Base-by-base conservation (phyloP, 306 rosid species). In the barrel medic (Medicago truncatula) region DNA sequence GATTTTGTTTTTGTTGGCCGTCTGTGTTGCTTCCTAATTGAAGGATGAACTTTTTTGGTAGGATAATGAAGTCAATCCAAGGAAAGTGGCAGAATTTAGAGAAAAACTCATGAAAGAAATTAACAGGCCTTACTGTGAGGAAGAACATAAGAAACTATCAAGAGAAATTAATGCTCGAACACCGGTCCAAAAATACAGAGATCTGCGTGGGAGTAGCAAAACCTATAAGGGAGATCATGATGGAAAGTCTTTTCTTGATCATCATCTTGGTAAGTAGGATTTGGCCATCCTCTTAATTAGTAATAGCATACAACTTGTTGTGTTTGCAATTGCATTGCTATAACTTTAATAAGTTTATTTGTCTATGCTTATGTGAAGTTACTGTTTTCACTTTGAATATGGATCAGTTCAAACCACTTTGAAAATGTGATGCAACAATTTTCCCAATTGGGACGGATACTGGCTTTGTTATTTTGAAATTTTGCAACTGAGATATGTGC, bases 261-360 rank as follows among this genome's bases (percentile, higher is more conserved):
- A 74, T 69, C 54, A 74, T 70, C 9, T 39, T 63, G 85, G 88
- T 84, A 38, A 66, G 87, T 41, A 64, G 50, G 59, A 66, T 67
- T 36, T 53, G 25, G 31, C 16, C n/a, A 28, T 76, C 18, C 68
- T 72, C 70, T 76, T 25, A 13, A 13, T 28, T 28, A 59, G 5
- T 60, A 28, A 8, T 31, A 34, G 40, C 31, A 14, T 31, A 59
- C 65, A 23, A 25, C 16, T 59, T 59, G 17, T 28, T 59, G 16
- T 0, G 17, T 56, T 56, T 18, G 62, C 9, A 56, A 56, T 8
- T 20, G 34, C 31, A 4, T 56, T 56, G 15, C 16, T 46, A 13
- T 46, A 13, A 14, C 15, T 15, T 9, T 10, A 52, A 9, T 50
- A 7, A 3, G 1, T 18, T 16, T 53, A 59, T 18, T 40, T 62